These are phyloP conservation scores for Zygoascus tannicola DNA, from an alignment of 805 yeast genomes.

Conservation along the genomic window DNA sequence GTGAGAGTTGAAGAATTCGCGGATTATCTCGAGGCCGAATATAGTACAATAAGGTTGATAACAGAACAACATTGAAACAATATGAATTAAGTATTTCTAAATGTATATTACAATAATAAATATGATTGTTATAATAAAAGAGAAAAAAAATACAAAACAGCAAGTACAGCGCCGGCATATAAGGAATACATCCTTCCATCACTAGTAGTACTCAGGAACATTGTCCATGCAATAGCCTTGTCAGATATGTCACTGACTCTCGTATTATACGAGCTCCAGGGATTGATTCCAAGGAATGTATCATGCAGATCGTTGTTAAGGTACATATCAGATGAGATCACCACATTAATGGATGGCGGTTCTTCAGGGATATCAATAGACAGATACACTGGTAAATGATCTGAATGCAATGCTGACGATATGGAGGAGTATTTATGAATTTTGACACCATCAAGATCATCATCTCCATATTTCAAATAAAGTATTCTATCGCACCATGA, in stretches of 20 bases:
- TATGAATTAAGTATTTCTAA: too few relatives aligned
- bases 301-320: not conserved
- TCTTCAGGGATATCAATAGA: constrained; percentile 15
- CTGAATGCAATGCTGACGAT: constrained; percentile 45
- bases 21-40: too few relatives aligned
- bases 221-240: constrained; percentile 14
- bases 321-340: not conserved
- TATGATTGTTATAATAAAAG: not conserved
- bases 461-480: constrained; percentile 37
- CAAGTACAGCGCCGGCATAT: constrained; percentile 2
- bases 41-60: too few relatives aligned
- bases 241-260: constrained; percentile 9
- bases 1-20: too few relatives aligned
- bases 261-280: constrained; percentile 2
- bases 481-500: constrained; percentile 89
- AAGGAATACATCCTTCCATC: constrained; percentile 7
- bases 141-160: constrained; percentile 5
- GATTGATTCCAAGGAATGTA: constrained; percentile 4
- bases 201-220: constrained; percentile 8
- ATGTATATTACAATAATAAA: too few relatives aligned
- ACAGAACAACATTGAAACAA: too few relatives aligned
- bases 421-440: constrained; percentile 43
- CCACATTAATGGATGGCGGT: constrained; percentile 7
- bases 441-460: constrained; percentile 5
- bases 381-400: constrained; percentile 72